Base-by-base conservation (phyloP, 768 basidiomycete genomes). In the Daedalea quercina region DNA sequence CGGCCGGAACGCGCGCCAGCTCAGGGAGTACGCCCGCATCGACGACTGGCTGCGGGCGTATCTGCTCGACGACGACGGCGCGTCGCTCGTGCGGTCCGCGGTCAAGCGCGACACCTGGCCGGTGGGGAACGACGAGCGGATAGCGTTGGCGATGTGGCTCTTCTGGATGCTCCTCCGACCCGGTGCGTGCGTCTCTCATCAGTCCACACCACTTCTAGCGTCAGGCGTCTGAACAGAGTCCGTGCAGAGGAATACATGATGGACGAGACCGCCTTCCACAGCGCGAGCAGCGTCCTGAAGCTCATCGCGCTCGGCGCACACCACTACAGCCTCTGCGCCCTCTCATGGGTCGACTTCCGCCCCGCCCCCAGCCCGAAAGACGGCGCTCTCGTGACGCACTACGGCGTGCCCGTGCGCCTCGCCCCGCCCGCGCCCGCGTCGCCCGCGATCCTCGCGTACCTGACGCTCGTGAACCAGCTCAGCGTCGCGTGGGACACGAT, bases 71-170 rank as follows among this genome's bases (percentile, higher is more conserved):
- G 69, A 73, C 9, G 56, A 68, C 15, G 85, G 86, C 2, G 75
- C 81, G 24, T 86, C 85, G 23, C 65, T 66, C 34, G 78, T 80
- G 0, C 68, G 68, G 22, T 60, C 65, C 34, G 65, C 64, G 37
- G 70, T 83, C 22, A 63, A 60, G n/a, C 64, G 58, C 9, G 76
- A 77, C 20, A 55, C 62, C 3, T 90, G 88, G 87, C 84, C 84
- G 82, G 83, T 82, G 0, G 62, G 68, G 34, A 76, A 80, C 46
- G 71, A 76, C 51, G 72, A 73, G 55, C 69, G 73, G 19, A 78
- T 75, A 43, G 72, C 82, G 2, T 64, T 89, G 44, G 85, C 81
- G 2, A 84, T 89, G 79, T 91, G 87, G 88, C 62, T 90, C 17
- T 79, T 87, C 60, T 91, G 87, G 87, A 80, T 87, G 57, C 67